Percentiles rank a stretch among this genome's conserved stretches.
phyloP scores from a whole-genome alignment of 768 basidiomycete species.

The Calocybe indica region DNA sequence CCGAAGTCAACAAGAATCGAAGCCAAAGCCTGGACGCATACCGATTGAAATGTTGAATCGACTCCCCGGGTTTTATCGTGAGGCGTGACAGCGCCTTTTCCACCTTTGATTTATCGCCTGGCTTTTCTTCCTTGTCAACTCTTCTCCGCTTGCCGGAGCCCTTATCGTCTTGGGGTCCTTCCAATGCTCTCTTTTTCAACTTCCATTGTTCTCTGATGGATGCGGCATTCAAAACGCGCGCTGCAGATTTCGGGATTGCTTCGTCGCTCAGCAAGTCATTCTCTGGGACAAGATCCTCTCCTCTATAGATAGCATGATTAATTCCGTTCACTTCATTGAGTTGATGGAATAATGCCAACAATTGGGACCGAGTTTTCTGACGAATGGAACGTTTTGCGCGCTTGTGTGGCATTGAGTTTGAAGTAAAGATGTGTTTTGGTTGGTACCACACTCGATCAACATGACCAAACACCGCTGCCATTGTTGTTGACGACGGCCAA shows the following conservation, averaged over 20 bases:
- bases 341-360: slow-evolving; percentile 26
- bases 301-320: slow-evolving; percentile 24
- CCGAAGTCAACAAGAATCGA: background rate
- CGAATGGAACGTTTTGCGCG: slow-evolving; percentile 47
- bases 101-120: slow-evolving; percentile 13
- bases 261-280: slow-evolving; percentile 42
- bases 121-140: slow-evolving; percentile 10
- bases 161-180: slow-evolving; percentile 19
- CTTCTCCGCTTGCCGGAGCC: slow-evolving; percentile 28
- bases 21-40: slow-evolving; percentile 22
- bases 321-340: background rate
- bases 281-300: slow-evolving; percentile 43
- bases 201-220: slow-evolving; percentile 52
- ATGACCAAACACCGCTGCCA: too few relatives aligned
- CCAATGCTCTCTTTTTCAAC: slow-evolving; percentile 36
- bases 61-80: slow-evolving; percentile 60
- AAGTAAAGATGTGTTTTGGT: too few relatives aligned
- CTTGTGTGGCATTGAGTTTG: slow-evolving; percentile 55
- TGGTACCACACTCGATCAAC: too few relatives aligned
- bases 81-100: slow-evolving; percentile 19
- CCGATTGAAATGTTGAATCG: slow-evolving; percentile 74
- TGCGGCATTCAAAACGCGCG: slow-evolving; percentile 60
- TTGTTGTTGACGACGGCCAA: too few relatives aligned
- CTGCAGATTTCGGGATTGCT: slow-evolving; percentile 61
- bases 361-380: slow-evolving; percentile 33